Percentiles rank a stretch among this genome's conserved stretches.
phyloP scores from a whole-genome alignment of 2,329 filamentous ascomycete genomes.

The Cladosporium austrohemisphaericum region DNA sequence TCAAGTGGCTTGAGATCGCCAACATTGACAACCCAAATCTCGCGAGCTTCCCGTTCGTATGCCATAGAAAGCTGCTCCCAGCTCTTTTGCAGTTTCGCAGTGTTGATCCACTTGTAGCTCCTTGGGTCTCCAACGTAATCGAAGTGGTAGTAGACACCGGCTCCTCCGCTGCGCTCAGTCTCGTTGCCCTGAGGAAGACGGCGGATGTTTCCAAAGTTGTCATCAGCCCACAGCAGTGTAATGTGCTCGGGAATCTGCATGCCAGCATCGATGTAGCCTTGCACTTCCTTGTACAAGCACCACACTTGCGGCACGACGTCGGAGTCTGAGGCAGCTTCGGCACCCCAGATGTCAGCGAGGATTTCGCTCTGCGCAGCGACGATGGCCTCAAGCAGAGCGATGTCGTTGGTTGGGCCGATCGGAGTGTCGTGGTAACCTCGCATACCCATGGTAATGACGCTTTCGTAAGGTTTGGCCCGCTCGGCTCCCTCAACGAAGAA shows the following conservation, averaged over 20 bases:
- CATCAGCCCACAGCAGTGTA: slow-evolving; percentile 65
- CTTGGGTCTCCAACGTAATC: slow-evolving; percentile 61
- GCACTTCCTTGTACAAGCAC: slow-evolving; percentile 73
- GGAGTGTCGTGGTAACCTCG: slow-evolving; percentile 66
- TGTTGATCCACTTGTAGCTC: slow-evolving; percentile 59
- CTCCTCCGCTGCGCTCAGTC: slow-evolving; percentile 56
- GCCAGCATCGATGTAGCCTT: slow-evolving; percentile 63
- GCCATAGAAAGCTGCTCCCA: slow-evolving; percentile 64
- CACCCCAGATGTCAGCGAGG: slow-evolving; percentile 53
- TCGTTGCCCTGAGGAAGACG: slow-evolving; percentile 60
- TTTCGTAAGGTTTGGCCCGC: slow-evolving; percentile 62
- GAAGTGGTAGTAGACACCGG: slow-evolving; percentile 65
- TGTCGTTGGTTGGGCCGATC: slow-evolving; percentile 55
- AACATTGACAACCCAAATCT: slow-evolving; percentile 66
- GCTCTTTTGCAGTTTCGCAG: slow-evolving; percentile 61
- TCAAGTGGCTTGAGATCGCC: slow-evolving; percentile 64
- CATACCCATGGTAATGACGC: slow-evolving; percentile 58
- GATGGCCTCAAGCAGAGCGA: slow-evolving; percentile 56
- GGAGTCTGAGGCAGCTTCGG: slow-evolving; percentile 46
- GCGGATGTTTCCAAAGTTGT: slow-evolving; percentile 60
- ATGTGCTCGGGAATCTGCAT: slow-evolving; percentile 62
- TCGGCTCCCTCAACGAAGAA: slow-evolving; percentile 66
- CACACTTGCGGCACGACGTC: slow-evolving; percentile 62
- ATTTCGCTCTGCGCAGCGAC: slow-evolving; percentile 59
- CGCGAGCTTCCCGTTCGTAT: slow-evolving; percentile 54